Percentiles rank a stretch among this genome's conserved stretches.
Evolutionary conservation across 805 yeast genomes (phyloP).

Genomic region (Candida chilensis): DNA sequence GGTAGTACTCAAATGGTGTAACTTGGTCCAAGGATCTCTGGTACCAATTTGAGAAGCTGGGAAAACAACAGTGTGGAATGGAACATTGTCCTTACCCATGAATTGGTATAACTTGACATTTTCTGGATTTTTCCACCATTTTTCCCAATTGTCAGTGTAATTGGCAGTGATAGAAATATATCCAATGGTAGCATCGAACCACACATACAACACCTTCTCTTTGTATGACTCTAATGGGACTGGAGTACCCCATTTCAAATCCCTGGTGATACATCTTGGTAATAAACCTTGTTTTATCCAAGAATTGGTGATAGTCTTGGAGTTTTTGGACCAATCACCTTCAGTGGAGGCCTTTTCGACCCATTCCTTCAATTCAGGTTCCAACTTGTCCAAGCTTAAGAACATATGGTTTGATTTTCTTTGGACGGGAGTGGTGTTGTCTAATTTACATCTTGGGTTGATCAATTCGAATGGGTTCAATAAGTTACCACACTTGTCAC

Average conservation of each 20-base stretch:
- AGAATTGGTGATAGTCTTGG: slow-evolving; percentile 77
- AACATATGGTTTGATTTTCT: slow-evolving; percentile 81
- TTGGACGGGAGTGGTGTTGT: slow-evolving; percentile 71
- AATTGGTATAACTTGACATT: slow-evolving; percentile 86
- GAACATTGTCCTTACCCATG: slow-evolving; percentile 99
- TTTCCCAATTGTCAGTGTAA: slow-evolving; percentile 71
- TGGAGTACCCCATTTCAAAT: slow-evolving; percentile 96
- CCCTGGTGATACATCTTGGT: slow-evolving; percentile 96
- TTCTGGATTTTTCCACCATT: slow-evolving; percentile 96
- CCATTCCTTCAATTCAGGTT: slow-evolving; percentile 70
- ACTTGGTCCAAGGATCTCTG: slow-evolving; percentile 78
- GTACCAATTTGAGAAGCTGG: slow-evolving; percentile 92
- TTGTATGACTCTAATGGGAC: slow-evolving; percentile 85
- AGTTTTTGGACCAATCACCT: slow-evolving; percentile 90
- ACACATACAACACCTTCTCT: slow-evolving; percentile 89
- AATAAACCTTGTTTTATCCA: slow-evolving; percentile 93
- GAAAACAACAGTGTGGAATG: slow-evolving; percentile 97
- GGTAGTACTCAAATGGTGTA: slow-evolving; percentile 87
- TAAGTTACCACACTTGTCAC: slow-evolving; percentile 91
- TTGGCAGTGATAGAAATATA: slow-evolving; percentile 94
- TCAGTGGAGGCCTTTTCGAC: slow-evolving; percentile 51
- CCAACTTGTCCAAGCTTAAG: slow-evolving; percentile 75
- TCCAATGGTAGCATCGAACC: slow-evolving; percentile 99
- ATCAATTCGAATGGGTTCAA: slow-evolving; percentile 90
- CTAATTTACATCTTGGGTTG: slow-evolving; percentile 93